Conservation (phyloP, 31 red algal genomes). For the Asparagopsis taxiformis region DNA sequence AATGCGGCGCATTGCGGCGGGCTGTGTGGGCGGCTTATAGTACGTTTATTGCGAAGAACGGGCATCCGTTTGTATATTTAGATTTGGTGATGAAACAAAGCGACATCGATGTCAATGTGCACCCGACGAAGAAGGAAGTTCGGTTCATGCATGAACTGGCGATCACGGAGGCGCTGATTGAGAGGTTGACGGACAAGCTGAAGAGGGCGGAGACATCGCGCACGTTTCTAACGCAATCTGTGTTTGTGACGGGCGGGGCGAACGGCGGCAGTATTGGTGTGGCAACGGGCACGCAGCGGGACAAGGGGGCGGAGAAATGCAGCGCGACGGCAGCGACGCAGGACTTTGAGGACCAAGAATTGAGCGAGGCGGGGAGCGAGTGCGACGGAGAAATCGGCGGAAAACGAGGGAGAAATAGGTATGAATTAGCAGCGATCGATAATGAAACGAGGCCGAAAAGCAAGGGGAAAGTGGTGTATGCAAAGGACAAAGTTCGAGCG, state of each 20-base stretch:
- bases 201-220: conserved; percentile 58
- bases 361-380: too few species aligned
- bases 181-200: conserved; percentile 19
- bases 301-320: too few species aligned
- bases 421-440: background rate
- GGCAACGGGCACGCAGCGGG: too few species aligned
- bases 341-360: too few species aligned
- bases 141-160: conserved; percentile 75
- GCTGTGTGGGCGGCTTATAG: conserved; percentile 65
- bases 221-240: conserved; percentile 55
- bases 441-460: background rate
- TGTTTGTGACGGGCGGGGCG: background rate
- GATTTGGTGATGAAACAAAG: conserved; percentile 66
- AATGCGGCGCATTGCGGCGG: conserved; percentile 70
- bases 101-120: conserved; percentile 92
- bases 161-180: conserved; percentile 43
- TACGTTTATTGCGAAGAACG: conserved; percentile 59
- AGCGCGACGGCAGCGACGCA: too few species aligned
- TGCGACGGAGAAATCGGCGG: too few species aligned
- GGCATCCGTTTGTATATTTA: conserved; percentile 80
- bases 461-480: conserved; percentile 6
- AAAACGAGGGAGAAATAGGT: background rate
- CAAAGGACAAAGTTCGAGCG: conserved; percentile 64
- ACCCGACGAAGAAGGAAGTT: conserved; percentile 95
- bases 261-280: too few species aligned